Percentiles rank a stretch among this genome's conserved stretches.
phyloP scores from a whole-genome alignment of 305 asterid genomes.

The Plantago rigida region DNA sequence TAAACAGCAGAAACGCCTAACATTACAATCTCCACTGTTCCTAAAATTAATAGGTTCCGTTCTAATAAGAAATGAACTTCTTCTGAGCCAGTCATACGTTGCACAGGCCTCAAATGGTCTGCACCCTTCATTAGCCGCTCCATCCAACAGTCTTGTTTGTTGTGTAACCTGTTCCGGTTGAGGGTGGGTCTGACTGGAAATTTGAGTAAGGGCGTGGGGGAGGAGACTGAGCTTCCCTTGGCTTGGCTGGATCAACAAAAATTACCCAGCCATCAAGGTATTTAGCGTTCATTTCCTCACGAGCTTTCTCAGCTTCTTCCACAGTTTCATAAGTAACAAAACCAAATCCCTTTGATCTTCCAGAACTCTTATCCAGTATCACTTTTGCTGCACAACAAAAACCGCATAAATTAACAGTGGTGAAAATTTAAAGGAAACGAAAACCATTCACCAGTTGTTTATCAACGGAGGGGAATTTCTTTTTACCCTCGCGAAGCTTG shows the following conservation, averaged over 20 bases:
- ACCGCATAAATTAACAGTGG: conserved; percentile 1
- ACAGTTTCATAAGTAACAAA: conserved; percentile 61
- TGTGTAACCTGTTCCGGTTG: conserved; percentile 44
- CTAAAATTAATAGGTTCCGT: not conserved
- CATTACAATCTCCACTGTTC: too few species aligned
- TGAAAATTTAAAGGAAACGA: not conserved
- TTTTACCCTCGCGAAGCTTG: conserved; percentile 51
- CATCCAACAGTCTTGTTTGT: conserved; percentile 77
- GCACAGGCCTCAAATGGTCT: not conserved
- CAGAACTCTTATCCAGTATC: conserved; percentile 60
- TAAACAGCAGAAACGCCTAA: too few species aligned
- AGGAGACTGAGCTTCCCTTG: conserved; percentile 55
- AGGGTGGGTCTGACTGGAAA: conserved; percentile 27
- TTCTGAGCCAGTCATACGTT: not conserved
- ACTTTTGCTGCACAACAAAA: conserved; percentile 55
- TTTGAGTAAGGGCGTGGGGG: conserved; percentile 37
- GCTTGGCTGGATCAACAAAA: conserved; percentile 87
- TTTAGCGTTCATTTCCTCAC: conserved; percentile 75
- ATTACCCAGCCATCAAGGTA: conserved; percentile 91
- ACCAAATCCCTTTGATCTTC: conserved; percentile 84
- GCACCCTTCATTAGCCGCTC: conserved; percentile 36
- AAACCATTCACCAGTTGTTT: not conserved
- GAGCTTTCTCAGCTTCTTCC: conserved; percentile 88
- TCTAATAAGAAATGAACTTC: conserved; percentile 5
- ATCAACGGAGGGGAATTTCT: conserved; percentile 4